Conservation (phyloP, 768 basidiomycete genomes). For the Boletus barrowsii region DNA sequence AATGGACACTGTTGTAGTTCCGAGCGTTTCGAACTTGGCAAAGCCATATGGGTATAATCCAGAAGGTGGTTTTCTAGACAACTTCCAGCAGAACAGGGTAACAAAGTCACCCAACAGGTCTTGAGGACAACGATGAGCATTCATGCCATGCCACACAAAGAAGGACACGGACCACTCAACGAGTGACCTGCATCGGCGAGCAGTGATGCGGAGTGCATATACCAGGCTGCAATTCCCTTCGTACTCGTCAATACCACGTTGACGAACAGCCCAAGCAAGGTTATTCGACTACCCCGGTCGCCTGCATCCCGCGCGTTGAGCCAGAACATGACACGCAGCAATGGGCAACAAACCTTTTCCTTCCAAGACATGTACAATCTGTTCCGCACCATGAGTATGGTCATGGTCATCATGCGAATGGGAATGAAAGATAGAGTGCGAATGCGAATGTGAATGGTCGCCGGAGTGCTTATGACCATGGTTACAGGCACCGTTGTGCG, state of each 20-base stretch:
- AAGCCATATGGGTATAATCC: conserved; percentile 82
- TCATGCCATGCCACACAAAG: not conserved
- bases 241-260: conserved; percentile 79
- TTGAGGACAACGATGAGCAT: conserved; percentile 26
- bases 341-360: conserved; percentile 51
- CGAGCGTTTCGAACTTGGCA: conserved; percentile 93
- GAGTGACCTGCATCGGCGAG: conserved; percentile 95
- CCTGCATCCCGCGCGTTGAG: conserved; percentile 38
- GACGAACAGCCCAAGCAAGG: conserved; percentile 76
- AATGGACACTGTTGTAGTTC: conserved; percentile 86
- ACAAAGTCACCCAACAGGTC: conserved; percentile 90
- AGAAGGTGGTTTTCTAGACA: conserved; percentile 80
- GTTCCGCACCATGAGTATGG: conserved; percentile 59
- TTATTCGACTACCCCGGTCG: conserved; percentile 80
- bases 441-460: conserved; percentile 44
- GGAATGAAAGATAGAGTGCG: conserved; percentile 64
- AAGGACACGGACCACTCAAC: conserved; percentile 62
- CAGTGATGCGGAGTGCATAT: conserved; percentile 85
- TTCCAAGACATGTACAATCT: conserved; percentile 63
- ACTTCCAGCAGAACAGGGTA: conserved; percentile 83
- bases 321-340: not conserved
- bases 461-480: conserved; percentile 33
- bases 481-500: conserved; percentile 29
- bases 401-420: conserved; percentile 62
- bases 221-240: conserved; percentile 88